Conservation (phyloP, 1,139 yeast genomes). For the Magnusiomyces ingens region DNA sequence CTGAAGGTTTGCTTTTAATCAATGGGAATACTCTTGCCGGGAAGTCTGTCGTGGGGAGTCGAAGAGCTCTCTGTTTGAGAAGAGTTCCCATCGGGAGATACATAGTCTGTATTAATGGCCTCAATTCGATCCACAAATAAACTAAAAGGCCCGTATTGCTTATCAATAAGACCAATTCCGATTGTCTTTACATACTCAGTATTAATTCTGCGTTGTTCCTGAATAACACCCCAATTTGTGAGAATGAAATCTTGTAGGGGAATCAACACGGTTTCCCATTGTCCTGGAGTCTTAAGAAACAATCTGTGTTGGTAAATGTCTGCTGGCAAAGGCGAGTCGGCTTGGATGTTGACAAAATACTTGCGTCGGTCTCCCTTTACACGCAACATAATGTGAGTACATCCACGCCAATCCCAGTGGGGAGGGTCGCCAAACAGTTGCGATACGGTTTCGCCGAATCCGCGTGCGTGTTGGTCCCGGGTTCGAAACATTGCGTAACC, state of each 20-base stretch:
- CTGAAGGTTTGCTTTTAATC: background rate
- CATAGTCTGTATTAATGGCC: slow-evolving; percentile 32
- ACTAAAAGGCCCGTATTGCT: slow-evolving; percentile 70
- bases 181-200: slow-evolving; percentile 61
- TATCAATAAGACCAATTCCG: slow-evolving; percentile 75
- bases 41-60: background rate
- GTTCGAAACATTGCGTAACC: slow-evolving; percentile 91
- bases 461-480: slow-evolving; percentile 40
- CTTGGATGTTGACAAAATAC: slow-evolving; percentile 74
- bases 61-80: background rate
- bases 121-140: slow-evolving; percentile 69
- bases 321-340: slow-evolving; percentile 69
- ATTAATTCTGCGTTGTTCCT: slow-evolving; percentile 60
- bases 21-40: background rate
- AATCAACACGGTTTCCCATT: slow-evolving; percentile 78
- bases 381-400: slow-evolving; percentile 54
- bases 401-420: slow-evolving; percentile 57
- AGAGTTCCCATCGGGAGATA: background rate
- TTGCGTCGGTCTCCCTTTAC: slow-evolving; percentile 71
- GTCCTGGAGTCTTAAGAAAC: slow-evolving; percentile 64
- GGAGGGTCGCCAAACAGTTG: slow-evolving; percentile 19
- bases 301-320: slow-evolving; percentile 79
- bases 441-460: slow-evolving; percentile 2
- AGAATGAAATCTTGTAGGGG: slow-evolving; percentile 73
- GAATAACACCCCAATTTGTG: slow-evolving; percentile 78